These are phyloP conservation scores for Dimocarpus longan DNA, from an alignment of 345 rosid species.

Conservation along the genomic window DNA sequence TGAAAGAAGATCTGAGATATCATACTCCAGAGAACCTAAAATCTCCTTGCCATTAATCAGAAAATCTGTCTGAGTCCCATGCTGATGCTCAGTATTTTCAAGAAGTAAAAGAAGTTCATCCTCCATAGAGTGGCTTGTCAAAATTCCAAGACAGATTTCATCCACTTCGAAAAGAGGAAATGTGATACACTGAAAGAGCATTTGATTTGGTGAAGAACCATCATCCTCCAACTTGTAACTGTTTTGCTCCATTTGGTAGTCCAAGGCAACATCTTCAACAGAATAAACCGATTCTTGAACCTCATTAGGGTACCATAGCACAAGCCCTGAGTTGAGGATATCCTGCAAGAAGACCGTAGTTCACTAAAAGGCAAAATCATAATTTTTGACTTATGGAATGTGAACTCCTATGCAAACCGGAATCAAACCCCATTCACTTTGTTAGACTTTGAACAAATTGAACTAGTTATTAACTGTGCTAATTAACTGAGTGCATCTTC, in stretches of 20 bases:
- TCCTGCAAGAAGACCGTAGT: conserved; percentile 47
- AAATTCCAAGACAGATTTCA: conserved; percentile 48
- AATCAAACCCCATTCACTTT: neutral
- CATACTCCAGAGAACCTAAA: conserved; percentile 42
- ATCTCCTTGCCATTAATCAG: conserved; percentile 43
- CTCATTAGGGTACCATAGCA: conserved; percentile 31
- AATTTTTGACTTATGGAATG: conserved; percentile 11
- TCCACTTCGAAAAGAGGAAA: conserved; percentile 79
- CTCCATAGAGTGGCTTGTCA: conserved; percentile 41
- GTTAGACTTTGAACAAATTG: neutral
- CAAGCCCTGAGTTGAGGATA: conserved; percentile 26
- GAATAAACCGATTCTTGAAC: conserved; percentile 54
- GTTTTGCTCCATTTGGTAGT: conserved; percentile 41
- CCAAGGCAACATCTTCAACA: conserved; percentile 51
- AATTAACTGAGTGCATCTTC: neutral
- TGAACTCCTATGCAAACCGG: neutral
- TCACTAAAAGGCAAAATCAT: conserved; percentile 5
- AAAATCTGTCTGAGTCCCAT: conserved; percentile 33
- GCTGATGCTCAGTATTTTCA: conserved; percentile 35
- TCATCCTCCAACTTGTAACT: conserved; percentile 45
- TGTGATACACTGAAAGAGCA: conserved; percentile 31
- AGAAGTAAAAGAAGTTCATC: conserved; percentile 55
- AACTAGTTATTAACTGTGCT: neutral
- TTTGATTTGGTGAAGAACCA: conserved; percentile 35
- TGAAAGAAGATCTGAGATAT: conserved; percentile 46